Base-by-base conservation (phyloP, 441 rosid species). In the Melastoma candidum region DNA sequence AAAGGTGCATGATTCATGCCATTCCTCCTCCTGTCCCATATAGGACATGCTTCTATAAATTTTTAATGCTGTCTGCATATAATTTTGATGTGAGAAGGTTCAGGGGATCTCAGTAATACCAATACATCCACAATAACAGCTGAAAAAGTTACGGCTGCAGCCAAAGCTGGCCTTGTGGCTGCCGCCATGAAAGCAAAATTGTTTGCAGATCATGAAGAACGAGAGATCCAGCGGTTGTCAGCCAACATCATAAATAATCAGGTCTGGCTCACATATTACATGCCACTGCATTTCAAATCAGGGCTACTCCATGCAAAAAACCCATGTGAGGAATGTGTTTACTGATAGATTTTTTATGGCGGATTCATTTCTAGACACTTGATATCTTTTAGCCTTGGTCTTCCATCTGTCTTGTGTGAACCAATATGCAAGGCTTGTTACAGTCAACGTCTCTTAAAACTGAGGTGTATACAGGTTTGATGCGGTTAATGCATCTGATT, bases 121-220 rank as follows among this genome's bases (percentile, higher is more conserved):
- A 79, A 77, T 59, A 68, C 39, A 44, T 69, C 46, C 2, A 48
- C 73, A 50, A 69, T 85, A 48, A 71, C 98, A 57, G 59, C 69
- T 27, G 90, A 83, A 54, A 83, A 80, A 54, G 85, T 83, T 36
- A 74, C 80, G 77, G 76, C 72, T 54, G 98, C 96, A 51, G 90
- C 87, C 14, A 72, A 73, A 77, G 90, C 74, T 29, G 95, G 98
- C 67, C 85, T 92, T 72, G 72, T 95, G 64, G 95, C 94, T 63
- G 93, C 96, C 53, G 95, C 98, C 48, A 85, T 83, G 25, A 92
- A 87, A 74, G 90, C 95, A 57, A 92, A 92, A 68, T 69, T 87
- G 62, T 92, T 92, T 80, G 96, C 98, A 0, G 98, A 92, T 75
- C 98, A 92, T 63, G 98, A 92, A 71, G 98, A 92, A 57, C 85